phyloP scores from a whole-genome alignment of 192 early-diverging fungal genomes.

The Funneliformis geosporum region DNA sequence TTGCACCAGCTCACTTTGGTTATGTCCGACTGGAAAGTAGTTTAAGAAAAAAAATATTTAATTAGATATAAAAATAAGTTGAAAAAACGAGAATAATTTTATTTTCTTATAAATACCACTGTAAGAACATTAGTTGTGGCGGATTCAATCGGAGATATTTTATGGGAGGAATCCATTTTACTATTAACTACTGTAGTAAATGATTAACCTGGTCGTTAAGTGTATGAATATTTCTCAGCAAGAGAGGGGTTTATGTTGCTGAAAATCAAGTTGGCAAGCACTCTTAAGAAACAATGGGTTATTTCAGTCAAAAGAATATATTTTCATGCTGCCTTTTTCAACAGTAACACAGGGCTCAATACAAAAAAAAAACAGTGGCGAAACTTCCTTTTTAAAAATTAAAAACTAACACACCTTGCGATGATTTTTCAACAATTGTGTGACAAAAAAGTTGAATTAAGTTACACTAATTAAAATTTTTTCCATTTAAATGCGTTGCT shows the following conservation, averaged over 20 bases:
- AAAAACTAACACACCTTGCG: background rate
- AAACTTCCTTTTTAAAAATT: background rate
- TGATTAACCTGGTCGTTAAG: background rate
- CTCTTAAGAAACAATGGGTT: background rate
- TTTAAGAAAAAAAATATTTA: background rate
- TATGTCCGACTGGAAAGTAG: conserved; percentile 1
- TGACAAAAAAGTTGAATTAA: background rate
- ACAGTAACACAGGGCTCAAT: background rate
- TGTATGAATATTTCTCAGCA: background rate
- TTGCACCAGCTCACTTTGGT: background rate
- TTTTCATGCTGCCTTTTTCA: too few species aligned
- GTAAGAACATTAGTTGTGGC: background rate
- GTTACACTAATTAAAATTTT: background rate
- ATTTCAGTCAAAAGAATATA: background rate
- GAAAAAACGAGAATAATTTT: background rate
- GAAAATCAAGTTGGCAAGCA: background rate
- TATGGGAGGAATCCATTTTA: background rate
- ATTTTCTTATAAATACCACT: background rate
- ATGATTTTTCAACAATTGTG: background rate
- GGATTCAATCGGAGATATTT: background rate
- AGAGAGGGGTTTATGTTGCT: background rate
- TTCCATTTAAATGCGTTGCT: background rate
- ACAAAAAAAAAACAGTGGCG: background rate
- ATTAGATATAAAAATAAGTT: background rate
- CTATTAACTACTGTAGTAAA: background rate